phyloP scores from a whole-genome alignment of 495 filamentous ascomycete species.

The Aspergillus bridgeri region DNA sequence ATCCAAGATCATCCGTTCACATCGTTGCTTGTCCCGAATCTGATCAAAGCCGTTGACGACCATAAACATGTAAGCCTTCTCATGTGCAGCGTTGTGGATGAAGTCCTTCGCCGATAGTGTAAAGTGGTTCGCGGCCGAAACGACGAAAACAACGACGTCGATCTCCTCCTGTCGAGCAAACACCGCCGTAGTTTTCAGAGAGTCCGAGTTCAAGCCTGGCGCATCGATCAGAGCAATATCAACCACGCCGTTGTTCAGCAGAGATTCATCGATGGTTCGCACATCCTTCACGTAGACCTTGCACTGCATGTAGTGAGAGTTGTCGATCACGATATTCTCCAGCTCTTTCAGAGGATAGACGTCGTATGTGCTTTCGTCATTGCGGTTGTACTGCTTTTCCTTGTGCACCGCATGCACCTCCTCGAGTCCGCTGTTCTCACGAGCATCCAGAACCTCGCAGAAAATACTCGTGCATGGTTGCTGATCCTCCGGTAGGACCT shows the following conservation, averaged over 20 bases:
- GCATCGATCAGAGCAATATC: slow-evolving; percentile 98
- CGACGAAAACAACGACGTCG: slow-evolving; percentile 97
- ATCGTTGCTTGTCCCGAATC: slow-evolving; percentile 82
- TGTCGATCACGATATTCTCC: slow-evolving; percentile 86
- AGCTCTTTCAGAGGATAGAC: slow-evolving; percentile 72
- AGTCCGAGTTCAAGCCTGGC: slow-evolving; percentile 91
- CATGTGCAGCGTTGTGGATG: slow-evolving; percentile 88
- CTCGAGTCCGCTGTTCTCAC: slow-evolving; percentile 85
- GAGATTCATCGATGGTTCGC: slow-evolving; percentile 83
- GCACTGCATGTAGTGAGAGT: slow-evolving; percentile 83
- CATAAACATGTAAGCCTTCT: slow-evolving; percentile 99
- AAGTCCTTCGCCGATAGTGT: slow-evolving; percentile 95
- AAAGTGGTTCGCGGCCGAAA: slow-evolving; percentile 96
- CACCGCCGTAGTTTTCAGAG: slow-evolving; percentile 91
- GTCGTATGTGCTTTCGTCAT: slow-evolving; percentile 91
- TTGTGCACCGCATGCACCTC: slow-evolving; percentile 94
- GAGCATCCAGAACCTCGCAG: slow-evolving; percentile 90
- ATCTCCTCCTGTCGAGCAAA: slow-evolving; percentile 98
- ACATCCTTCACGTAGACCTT: slow-evolving; percentile 96
- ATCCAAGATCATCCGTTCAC: slow-evolving; percentile 86
- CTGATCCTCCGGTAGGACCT: slow-evolving; percentile 92
- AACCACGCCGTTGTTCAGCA: slow-evolving; percentile 95
- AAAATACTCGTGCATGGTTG: slow-evolving; percentile 99
- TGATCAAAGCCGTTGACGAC: slow-evolving; percentile 97
- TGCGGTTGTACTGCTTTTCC: slow-evolving; percentile 71